phyloP scores from a whole-genome alignment of 2,329 filamentous ascomycete species.

The Colletotrichum shisoi region DNA sequence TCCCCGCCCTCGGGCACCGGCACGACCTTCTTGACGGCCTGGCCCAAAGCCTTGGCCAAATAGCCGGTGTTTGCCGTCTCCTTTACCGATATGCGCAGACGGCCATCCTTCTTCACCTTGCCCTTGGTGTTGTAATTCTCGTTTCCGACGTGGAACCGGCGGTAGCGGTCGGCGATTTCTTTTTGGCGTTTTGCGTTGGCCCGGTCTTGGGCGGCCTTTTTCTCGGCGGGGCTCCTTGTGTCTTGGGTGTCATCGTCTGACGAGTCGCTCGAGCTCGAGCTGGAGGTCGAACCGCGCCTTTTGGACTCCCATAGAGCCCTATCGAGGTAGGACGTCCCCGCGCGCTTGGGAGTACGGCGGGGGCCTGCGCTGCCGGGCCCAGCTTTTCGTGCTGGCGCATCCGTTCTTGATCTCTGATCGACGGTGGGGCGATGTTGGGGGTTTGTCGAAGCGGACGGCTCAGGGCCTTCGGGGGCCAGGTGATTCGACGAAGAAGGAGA shows the following conservation, averaged over 20 bases:
- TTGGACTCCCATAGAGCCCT: constrained; percentile 42
- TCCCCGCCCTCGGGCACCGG: constrained; percentile 47
- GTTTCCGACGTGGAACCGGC: constrained; percentile 68
- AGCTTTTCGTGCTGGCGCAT: constrained; percentile 35
- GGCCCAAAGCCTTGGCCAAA: constrained; percentile 75
- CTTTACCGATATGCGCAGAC: constrained; percentile 75
- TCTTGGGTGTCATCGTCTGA: constrained; percentile 42
- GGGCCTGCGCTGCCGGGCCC: constrained; percentile 37
- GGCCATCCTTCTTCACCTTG: constrained; percentile 72
- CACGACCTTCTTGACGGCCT: constrained; percentile 64
- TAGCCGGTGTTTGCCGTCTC: constrained; percentile 75
- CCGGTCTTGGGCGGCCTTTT: constrained; percentile 11
- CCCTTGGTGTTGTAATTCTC: constrained; percentile 71
- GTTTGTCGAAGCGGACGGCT: background rate
- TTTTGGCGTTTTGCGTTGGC: constrained; percentile 24
- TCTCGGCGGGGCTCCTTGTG: constrained; percentile 12
- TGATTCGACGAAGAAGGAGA: constrained; percentile 36
- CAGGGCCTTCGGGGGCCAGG: constrained; percentile 13
- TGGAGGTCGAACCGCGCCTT: constrained; percentile 39
- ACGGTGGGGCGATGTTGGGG: constrained; percentile 34
- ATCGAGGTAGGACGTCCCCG: constrained; percentile 46
- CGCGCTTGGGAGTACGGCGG: constrained; percentile 40
- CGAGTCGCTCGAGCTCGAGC: constrained; percentile 41
- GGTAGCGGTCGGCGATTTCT: constrained; percentile 50
- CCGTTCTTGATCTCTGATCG: constrained; percentile 42